Evolutionary conservation across 495 filamentous ascomycete genomes (phyloP).

Genomic region (Tuber melanosporum): DNA sequence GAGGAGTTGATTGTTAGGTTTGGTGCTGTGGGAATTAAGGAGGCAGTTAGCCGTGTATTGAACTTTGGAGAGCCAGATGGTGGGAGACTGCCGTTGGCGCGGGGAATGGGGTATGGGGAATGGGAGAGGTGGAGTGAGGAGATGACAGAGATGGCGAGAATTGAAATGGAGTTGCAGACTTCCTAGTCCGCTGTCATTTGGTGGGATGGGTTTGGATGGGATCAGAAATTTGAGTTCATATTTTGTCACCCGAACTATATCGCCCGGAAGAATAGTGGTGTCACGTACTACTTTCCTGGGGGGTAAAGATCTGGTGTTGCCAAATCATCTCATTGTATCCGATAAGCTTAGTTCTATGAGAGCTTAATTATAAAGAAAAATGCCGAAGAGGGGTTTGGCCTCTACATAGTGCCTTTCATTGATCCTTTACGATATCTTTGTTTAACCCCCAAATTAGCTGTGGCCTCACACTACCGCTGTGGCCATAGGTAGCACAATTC

Average conservation of each 20-base stretch:
- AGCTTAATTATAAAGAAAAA: too few relatives aligned
- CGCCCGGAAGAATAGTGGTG: not conserved
- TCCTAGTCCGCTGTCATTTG: not conserved
- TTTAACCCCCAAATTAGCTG: not conserved
- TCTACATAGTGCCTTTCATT: not conserved
- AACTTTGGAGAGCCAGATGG: constrained; percentile 53
- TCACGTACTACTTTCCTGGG: not conserved
- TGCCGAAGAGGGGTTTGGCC: not conserved
- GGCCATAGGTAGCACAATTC: not conserved
- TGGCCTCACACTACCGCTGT: not conserved
- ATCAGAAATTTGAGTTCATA: not conserved
- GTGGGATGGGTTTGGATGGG: not conserved
- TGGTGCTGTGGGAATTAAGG: constrained; percentile 57
- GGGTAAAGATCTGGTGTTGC: not conserved
- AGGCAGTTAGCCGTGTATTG: constrained; percentile 52
- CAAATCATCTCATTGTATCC: not conserved
- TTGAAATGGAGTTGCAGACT: constrained; percentile 42
- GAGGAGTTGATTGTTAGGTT: constrained; percentile 55
- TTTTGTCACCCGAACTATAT: not conserved
- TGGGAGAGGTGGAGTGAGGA: constrained; percentile 47
- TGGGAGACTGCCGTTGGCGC: constrained; percentile 52
- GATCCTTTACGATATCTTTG: not conserved
- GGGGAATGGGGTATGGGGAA: constrained; percentile 48
- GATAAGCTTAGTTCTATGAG: not conserved
- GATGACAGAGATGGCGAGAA: constrained; percentile 42